Conservation (phyloP, 768 basidiomycete genomes). For the Boletus bicolor region DNA sequence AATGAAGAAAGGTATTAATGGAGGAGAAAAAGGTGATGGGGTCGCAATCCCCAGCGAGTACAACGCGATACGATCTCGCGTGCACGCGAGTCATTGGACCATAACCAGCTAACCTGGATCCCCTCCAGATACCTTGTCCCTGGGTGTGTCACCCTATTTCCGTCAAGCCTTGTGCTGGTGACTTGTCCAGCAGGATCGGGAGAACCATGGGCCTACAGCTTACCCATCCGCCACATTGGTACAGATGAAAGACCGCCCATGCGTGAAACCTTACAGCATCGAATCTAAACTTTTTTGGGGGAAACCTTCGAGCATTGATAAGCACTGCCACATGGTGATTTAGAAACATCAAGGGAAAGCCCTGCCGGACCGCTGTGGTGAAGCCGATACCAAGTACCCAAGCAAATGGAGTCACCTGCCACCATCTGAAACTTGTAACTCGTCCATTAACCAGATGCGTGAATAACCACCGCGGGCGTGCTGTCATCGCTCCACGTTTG, state of each 20-base stretch:
- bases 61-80: neutral
- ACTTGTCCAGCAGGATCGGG: neutral
- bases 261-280: neutral
- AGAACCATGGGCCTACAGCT: neutral
- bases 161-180: neutral
- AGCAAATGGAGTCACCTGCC: too few species aligned
- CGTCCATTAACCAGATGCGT: neutral
- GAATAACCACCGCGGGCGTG: neutral
- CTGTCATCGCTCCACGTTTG: neutral
- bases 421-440: too few species aligned
- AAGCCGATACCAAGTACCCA: neutral
- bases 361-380: neutral
- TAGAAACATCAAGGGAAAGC: neutral
- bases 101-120: neutral
- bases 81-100: neutral
- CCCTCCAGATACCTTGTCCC: neutral
- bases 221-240: neutral
- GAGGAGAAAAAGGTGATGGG: neutral
- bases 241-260: neutral
- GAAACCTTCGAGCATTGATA: neutral
- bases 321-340: neutral
- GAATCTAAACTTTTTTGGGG: neutral
- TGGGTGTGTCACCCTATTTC: too few species aligned
- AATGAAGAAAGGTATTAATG: neutral
- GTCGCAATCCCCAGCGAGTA: neutral